A percentile compares a stretch with the other conserved stretches of the same genome.
Evolutionary conservation across 352 stramenopile species (phyloP).

Genomic region (Pythium aphanidermatum): DNA sequence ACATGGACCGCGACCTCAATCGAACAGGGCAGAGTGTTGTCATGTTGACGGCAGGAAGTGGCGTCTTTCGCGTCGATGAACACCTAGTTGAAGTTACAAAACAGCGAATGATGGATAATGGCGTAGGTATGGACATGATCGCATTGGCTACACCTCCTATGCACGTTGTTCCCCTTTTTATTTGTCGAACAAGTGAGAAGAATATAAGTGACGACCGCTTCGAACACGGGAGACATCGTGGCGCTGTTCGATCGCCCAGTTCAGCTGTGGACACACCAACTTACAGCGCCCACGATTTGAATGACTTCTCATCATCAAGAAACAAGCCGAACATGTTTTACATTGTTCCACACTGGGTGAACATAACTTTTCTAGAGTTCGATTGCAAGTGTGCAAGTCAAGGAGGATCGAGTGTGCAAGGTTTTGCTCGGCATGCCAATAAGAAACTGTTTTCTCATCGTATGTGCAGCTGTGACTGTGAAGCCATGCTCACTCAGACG

Average conservation of each 20-base stretch:
- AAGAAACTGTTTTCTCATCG: slow-evolving; percentile 24
- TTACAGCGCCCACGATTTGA: background rate
- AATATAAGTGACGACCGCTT: background rate
- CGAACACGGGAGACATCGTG: background rate
- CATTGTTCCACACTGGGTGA: slow-evolving; percentile 94
- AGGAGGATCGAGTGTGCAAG: background rate
- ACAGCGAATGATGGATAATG: slow-evolving; percentile 99
- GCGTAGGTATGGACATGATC: slow-evolving; percentile 98
- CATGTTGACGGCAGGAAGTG: slow-evolving; percentile 92
- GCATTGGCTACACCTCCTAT: slow-evolving; percentile 91
- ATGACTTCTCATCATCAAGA: background rate
- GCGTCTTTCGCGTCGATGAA: slow-evolving; percentile 95
- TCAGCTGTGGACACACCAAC: background rate
- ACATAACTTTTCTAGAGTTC: slow-evolving; percentile 85
- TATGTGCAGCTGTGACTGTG: slow-evolving; percentile 39
- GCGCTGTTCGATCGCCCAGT: background rate
- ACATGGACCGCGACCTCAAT: slow-evolving; percentile 96
- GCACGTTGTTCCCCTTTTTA: slow-evolving; percentile 97
- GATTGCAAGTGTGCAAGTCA: slow-evolving; percentile 41
- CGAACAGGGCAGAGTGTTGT: slow-evolving; percentile 95
- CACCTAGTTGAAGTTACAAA: slow-evolving; percentile 94
- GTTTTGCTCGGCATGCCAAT: slow-evolving; percentile 2
- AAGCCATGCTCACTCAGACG: slow-evolving; percentile 28
- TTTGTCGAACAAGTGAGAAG: slow-evolving; percentile 47
- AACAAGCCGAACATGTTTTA: slow-evolving; percentile 34